Base-by-base conservation (phyloP, 345 rosid genomes). In the Euphorbia pulcherrima region DNA sequence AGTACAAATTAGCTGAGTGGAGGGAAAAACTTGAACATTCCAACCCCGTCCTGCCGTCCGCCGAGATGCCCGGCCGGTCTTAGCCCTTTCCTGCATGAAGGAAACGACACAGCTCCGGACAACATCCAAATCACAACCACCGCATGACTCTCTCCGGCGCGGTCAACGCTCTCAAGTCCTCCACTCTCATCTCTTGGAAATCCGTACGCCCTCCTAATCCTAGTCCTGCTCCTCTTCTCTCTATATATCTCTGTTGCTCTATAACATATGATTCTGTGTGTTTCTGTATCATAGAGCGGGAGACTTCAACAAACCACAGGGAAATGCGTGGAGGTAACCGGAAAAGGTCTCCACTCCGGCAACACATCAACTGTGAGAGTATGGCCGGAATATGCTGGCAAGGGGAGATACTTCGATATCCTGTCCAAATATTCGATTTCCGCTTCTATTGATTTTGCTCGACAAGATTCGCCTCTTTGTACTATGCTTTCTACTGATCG, bases 271-370 rank as follows among this genome's bases (percentile, higher is more conserved):
- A 24, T 52, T 16, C 0, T 16, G 5, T 10, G 2, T 46, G 61
- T 37, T 44, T 37, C 47, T 26, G 12, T 51, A 57, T 71, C 29
- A 53, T 58, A 90, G 98, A 85, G 87, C 16, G 92, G 94, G 66
- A 78, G 81, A 79, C 68, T 88, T 69, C 97, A 90, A 62, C 88
- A 77, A 78, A 93, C 96, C 57, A 78, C 90, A 64, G 85, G 83
- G 44, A 81, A 79, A 72, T 68, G 76, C 78, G 74, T 86, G 61
- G 89, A 84, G 76, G 67, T 70, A 65, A 77, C 69, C 21, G 96
- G 96, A 5, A 74, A 66, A 18, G 59, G 82, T 52, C 83, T 93
- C 18, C 98, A 90, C 79, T 87, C 92, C 20, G 97, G 97, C 7
- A 79, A 81, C 73, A n/a, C 66, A 66, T 84, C 93, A 3, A 81